Conservation (phyloP, 1,139 yeast species). For the Meyerozyma athensensis region DNA sequence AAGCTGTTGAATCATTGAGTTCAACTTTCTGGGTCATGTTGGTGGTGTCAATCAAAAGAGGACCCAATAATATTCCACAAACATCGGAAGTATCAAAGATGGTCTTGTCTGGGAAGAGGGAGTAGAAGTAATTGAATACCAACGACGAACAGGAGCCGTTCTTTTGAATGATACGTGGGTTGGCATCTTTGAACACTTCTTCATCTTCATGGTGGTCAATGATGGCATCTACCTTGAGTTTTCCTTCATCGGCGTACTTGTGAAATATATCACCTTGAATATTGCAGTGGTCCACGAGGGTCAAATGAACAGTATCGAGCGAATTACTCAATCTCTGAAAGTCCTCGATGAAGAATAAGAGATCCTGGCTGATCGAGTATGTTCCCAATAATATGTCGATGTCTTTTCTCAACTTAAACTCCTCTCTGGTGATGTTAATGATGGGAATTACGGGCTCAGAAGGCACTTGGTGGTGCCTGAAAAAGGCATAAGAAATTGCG, state of each 20-base stretch:
- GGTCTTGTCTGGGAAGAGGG: conserved; percentile 16
- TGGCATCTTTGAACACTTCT: conserved; percentile 36
- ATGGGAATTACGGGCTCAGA: conserved; percentile 49
- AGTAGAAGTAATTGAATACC: conserved; percentile 59
- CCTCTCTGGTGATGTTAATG: conserved; percentile 64
- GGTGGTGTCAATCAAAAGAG: conserved; percentile 69
- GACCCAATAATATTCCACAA: conserved; percentile 52
- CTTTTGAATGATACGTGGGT: conserved; percentile 56
- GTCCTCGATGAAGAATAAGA: conserved; percentile 67
- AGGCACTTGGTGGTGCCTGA: conserved; percentile 26
- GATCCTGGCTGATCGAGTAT: conserved; percentile 44
- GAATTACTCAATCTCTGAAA: conserved; percentile 20
- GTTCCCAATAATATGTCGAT: conserved; percentile 48
- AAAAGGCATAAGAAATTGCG: conserved; percentile 68
- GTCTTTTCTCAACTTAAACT: conserved; percentile 68
- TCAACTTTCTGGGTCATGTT: conserved; percentile 59
- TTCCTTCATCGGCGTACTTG: conserved; percentile 17
- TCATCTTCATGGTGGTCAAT: conserved; percentile 90
- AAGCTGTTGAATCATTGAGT: conserved; percentile 46
- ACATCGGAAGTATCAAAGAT: conserved; percentile 27
- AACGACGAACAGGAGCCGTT: conserved; percentile 79
- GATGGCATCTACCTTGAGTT: conserved; percentile 48
- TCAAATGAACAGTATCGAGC: conserved; percentile 29
- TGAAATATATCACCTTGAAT: conserved; percentile 48
- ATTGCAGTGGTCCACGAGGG: conserved; percentile 80